Evolutionary conservation across 164 flowering plant genomes (phyloP), one percentile per base, ranked within the genome.

Genomic region (Berberis thunbergii): DNA sequence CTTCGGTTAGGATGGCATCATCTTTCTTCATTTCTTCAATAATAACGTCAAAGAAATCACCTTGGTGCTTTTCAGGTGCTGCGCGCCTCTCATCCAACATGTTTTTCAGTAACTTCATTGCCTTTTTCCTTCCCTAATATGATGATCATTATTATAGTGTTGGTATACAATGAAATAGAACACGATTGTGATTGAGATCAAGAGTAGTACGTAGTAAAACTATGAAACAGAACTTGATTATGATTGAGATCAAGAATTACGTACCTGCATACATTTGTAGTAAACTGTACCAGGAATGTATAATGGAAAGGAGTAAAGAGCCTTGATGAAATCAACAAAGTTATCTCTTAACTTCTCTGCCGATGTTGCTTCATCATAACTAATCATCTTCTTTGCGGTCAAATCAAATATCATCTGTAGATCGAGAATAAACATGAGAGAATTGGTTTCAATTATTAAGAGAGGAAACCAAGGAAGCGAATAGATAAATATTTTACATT

Each of bases 241-340:
- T 26, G 26, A 26, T 26, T 2, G 12, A 60, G 43, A 7, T 2
- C n/a, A n/a, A 3, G 38, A 0, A 3, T 2, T 2, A 13, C 1
- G 10, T 75, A 86, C 91, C 89, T 83, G 79, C 68, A 86, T 70
- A 64, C 89, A 65, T 57, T 26, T 82, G 72, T 82, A 77, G 64
- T 77, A 86, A 42, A 85, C 87, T 42, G 92, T 83, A 54, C 92
- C 92, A 13, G 90, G 92, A 62, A 89, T 71, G 72, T 86, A 65
- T 11, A 86, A 40, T 6, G 96, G 96, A 66, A 89, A 86, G 49
- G 92, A 82, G 63, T 86, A 84, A 6, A 88, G 63, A 49, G 88
- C 90, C 62, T 72, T 69, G 38, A 89, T 81, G 69, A 89, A 86
- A 43, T 81, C 83, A 38, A 69, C 78, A 54, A 86, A 88, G 67